Percentiles rank a stretch among this genome's conserved stretches.
phyloP scores from a whole-genome alignment of 23 red algal species.

The Gracilaria caudata region DNA sequence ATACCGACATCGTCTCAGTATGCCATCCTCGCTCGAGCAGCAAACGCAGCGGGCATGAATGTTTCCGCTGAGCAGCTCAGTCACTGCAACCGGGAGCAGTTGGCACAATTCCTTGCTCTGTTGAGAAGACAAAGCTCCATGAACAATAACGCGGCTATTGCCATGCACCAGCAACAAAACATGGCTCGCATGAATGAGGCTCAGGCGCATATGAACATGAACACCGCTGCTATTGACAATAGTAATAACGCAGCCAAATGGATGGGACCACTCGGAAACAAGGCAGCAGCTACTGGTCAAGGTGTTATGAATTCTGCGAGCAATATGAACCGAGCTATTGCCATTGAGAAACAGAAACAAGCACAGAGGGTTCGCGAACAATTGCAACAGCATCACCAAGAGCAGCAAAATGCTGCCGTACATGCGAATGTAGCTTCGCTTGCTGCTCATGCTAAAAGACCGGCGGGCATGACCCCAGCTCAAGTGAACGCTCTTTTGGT shows the following conservation, averaged over 20 bases:
- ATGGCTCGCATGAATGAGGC: constrained; percentile 4
- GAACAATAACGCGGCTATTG: background rate
- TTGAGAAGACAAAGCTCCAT: background rate
- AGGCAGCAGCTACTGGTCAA: background rate
- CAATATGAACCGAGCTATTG: background rate
- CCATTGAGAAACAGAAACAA: background rate
- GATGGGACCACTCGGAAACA: constrained; percentile 6
- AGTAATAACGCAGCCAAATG: constrained; percentile 8
- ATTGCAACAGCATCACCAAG: background rate
- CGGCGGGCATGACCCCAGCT: constrained; percentile 8
- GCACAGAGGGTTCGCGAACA: background rate
- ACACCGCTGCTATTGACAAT: background rate
- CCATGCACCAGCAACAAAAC: background rate
- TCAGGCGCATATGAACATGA: constrained; percentile 16
- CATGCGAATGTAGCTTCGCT: background rate
- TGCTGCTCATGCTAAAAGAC: constrained; percentile 6
- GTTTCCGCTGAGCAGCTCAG: background rate
- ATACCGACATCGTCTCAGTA: background rate
- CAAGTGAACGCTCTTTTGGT: constrained; percentile 12
- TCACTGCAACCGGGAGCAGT: background rate
- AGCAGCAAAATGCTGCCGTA: constrained; percentile 1
- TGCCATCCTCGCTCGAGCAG: background rate
- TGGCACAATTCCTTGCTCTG: background rate
- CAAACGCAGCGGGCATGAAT: background rate
- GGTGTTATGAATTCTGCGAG: background rate